Evolutionary conservation across 441 rosid genomes (phyloP).

Genomic region (Dalechampia spathulata): DNA sequence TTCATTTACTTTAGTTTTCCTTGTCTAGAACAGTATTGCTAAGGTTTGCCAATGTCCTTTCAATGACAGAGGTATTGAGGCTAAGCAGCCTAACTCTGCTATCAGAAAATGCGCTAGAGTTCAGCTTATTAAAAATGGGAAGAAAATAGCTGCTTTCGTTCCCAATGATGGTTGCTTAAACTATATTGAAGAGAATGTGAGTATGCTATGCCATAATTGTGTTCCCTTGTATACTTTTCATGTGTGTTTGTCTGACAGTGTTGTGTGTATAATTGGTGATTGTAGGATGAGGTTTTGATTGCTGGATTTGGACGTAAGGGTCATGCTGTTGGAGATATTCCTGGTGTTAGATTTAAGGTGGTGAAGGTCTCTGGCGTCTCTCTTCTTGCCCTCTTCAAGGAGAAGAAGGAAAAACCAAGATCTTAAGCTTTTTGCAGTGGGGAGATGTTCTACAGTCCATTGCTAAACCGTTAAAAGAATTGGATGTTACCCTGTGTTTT

Average conservation of each 20-base stretch:
- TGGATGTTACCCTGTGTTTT: conserved; percentile 10
- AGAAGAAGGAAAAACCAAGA: conserved; percentile 86
- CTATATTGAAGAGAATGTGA: conserved; percentile 64
- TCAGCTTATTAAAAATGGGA: conserved; percentile 67
- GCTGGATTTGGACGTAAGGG: conserved; percentile 87
- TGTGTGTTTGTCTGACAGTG: not conserved
- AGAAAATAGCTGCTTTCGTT: conserved; percentile 83
- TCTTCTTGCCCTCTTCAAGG: conserved; percentile 68
- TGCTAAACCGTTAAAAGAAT: conserved; percentile 7
- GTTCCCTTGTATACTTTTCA: not conserved
- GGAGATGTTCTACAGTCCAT: conserved; percentile 1
- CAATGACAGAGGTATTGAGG: conserved; percentile 45
- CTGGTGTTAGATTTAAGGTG: conserved; percentile 76
- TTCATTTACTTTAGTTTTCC: not conserved
- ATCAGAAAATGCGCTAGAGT: conserved; percentile 69
- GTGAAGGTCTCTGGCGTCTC: conserved; percentile 79
- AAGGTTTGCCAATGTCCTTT: not conserved
- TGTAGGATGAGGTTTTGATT: conserved; percentile 66
- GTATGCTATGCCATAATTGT: conserved; percentile 3
- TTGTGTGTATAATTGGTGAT: not conserved
- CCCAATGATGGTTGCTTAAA: conserved; percentile 81
- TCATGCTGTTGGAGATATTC: conserved; percentile 78
- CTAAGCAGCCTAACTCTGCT: conserved; percentile 75
- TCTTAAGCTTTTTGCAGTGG: conserved; percentile 31
- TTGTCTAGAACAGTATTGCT: not conserved